phyloP scores from a whole-genome alignment of 1,284 basidiomycete genomes.

The Boletus sp. region DNA sequence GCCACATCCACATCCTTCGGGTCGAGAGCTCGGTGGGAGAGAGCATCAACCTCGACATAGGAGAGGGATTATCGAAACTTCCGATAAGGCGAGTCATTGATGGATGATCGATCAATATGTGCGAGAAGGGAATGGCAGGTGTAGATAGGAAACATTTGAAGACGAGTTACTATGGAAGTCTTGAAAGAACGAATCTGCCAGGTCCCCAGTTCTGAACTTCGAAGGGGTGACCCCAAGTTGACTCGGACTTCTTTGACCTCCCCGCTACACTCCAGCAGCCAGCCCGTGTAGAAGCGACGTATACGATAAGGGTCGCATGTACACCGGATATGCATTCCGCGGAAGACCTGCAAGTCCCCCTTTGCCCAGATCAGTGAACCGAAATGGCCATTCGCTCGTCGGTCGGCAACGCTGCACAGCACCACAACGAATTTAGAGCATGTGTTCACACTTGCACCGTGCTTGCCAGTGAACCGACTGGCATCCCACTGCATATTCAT shows the following conservation, averaged over 20 bases:
- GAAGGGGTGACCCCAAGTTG: too few relatives aligned
- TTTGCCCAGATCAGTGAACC: conserved; percentile 3
- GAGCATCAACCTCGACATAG: too few relatives aligned
- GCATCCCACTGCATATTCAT: not conserved
- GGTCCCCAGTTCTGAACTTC: too few relatives aligned
- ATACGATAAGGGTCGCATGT: not conserved
- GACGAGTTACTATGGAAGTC: too few relatives aligned
- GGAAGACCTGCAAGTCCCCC: not conserved
- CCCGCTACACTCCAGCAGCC: too few relatives aligned
- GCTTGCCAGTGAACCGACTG: not conserved
- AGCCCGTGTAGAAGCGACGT: too few relatives aligned
- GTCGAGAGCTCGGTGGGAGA: not conserved
- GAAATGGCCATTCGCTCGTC: not conserved
- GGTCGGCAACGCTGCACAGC: not conserved
- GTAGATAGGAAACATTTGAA: not conserved
- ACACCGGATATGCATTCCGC: not conserved
- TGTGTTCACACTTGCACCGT: not conserved
- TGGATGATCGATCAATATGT: not conserved
- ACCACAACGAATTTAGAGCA: conserved; percentile 1
- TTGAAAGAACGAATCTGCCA: too few relatives aligned
- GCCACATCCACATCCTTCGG: not conserved
- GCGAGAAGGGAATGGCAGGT: not conserved
- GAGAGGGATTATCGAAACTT: not conserved
- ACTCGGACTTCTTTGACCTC: too few relatives aligned
- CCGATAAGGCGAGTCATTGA: not conserved